Percentiles rank a stretch among this genome's conserved stretches.
These are phyloP conservation scores for Botrytis squamosa DNA, from an alignment of 2,329 filamentous ascomycete genomes.

Conservation along the genomic window DNA sequence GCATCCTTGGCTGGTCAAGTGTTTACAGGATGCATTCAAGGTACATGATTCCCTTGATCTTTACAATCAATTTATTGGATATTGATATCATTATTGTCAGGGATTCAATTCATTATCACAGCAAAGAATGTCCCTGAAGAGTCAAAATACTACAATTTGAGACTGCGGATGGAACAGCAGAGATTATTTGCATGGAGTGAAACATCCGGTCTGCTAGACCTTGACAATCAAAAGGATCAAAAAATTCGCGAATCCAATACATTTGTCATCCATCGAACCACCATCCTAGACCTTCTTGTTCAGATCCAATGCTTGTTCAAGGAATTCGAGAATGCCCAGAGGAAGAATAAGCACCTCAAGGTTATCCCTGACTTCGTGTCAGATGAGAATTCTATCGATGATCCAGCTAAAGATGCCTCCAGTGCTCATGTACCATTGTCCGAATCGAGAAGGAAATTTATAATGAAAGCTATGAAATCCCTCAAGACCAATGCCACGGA, in stretches of 20 bases:
- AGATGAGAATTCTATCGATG: conserved; percentile 25
- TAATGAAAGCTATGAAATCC: conserved; percentile 46
- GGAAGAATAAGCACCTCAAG: conserved; percentile 42
- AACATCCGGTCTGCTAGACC: conserved; percentile 48
- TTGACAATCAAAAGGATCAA: conserved; percentile 43
- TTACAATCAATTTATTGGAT: conserved; percentile 12
- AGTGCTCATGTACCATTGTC: conserved; percentile 48
- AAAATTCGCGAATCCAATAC: conserved; percentile 49
- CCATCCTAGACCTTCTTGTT: conserved; percentile 49
- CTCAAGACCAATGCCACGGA: conserved; percentile 42
- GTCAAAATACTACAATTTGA: conserved; percentile 49
- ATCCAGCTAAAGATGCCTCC: conserved; percentile 47
- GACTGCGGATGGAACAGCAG: conserved; percentile 51
- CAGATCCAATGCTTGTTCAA: conserved; percentile 49
- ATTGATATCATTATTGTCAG: conserved; percentile 33
- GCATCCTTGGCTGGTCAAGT: conserved; percentile 48
- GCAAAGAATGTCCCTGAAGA: conserved; percentile 50
- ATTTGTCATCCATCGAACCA: conserved; percentile 50
- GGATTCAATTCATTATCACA: conserved; percentile 49
- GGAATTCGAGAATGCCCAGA: conserved; percentile 47
- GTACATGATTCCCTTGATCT: conserved; percentile 28
- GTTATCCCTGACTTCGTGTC: conserved; percentile 39
- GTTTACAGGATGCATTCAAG: conserved; percentile 49
- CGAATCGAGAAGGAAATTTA: conserved; percentile 44
- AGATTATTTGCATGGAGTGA: conserved; percentile 51